Evolutionary conservation across 257 asterid genomes (phyloP).

Genomic region (Perilla frutescens): DNA sequence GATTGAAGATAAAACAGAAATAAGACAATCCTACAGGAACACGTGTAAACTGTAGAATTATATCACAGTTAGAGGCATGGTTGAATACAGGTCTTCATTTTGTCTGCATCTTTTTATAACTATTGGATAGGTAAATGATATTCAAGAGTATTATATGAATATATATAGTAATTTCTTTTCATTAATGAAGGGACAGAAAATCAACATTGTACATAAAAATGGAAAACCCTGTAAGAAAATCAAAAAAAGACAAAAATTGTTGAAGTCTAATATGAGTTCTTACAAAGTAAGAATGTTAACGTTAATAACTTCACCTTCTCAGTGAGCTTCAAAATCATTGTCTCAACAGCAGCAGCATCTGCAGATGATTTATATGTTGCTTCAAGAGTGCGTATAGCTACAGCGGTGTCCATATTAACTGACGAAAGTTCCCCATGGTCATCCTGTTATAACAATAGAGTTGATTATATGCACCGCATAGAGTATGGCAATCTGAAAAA

Average conservation of each 20-base stretch:
- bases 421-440: constrained; percentile 94
- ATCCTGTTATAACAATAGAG: constrained; percentile 63
- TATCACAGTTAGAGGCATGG: too few species aligned
- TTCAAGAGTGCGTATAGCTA: constrained; percentile 98
- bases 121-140: too few species aligned
- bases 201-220: background rate
- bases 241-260: background rate
- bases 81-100: too few species aligned
- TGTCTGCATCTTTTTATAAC: too few species aligned
- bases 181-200: background rate
- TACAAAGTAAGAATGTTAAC: too few species aligned
- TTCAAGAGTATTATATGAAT: too few species aligned
- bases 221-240: background rate
- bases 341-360: constrained; percentile 92
- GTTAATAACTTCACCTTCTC: constrained; percentile 66
- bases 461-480: constrained; percentile 13
- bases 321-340: constrained; percentile 78
- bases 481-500: constrained; percentile 4
- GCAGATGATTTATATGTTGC: constrained; percentile 89
- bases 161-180: too few species aligned
- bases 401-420: constrained; percentile 99
- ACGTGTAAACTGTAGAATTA: too few species aligned
- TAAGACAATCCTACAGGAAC: too few species aligned
- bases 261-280: too few species aligned
- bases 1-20: too few species aligned